Evolutionary conservation across 1,284 basidiomycete species (phyloP), one percentile per base, ranked within the genome.

Genomic region (Phellopilus nigrolimitatus): DNA sequence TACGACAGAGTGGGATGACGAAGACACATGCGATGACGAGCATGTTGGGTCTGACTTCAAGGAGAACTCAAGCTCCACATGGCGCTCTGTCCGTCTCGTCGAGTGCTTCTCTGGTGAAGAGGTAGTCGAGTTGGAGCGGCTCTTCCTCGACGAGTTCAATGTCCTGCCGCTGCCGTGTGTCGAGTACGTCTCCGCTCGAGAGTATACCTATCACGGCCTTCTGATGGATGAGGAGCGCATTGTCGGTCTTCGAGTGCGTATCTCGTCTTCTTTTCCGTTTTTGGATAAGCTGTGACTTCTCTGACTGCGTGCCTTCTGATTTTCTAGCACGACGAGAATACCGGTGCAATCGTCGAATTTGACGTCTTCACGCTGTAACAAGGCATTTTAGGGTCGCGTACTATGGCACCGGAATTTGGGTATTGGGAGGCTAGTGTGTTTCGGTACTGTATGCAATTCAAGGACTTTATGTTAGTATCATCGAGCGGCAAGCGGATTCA

Each of bases 181-280:
- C 2, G 65, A 67, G 48, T 63, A 59, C 43, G 53, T 60, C 9
- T 64, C 66, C 4, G 45, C 49, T 13, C 53, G 58, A 12, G 41
- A 22, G 15, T 68, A 67, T 39, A 45, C 47, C 0, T 75, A 68
- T 52, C 64, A 70, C 39, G 73, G 72, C 5, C 66, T 74, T 22
- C 48, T 78, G 54, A 64, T 77, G 53, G 75, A 78, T 44, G 74
- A 78, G 55, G 72, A 75, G 51, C 66, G 73, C 53, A 62, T 78
- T 19, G 57, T 79, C 28, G 74, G 75, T 6, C 55, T 75, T 19
- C 59, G 62, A 57, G 73, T 74, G 45, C 41, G 70, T 64, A 27
- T 22, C n/a, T 4, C 31, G 8, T 15, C n/a, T 15, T 30, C 22
- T 30, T 48, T 27, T 42, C 10, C 13, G 15, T 17, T 7, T n/a